These are phyloP conservation scores for Claviceps maximensis DNA, from an alignment of 2,329 filamentous ascomycete species.

Conservation along the genomic window DNA sequence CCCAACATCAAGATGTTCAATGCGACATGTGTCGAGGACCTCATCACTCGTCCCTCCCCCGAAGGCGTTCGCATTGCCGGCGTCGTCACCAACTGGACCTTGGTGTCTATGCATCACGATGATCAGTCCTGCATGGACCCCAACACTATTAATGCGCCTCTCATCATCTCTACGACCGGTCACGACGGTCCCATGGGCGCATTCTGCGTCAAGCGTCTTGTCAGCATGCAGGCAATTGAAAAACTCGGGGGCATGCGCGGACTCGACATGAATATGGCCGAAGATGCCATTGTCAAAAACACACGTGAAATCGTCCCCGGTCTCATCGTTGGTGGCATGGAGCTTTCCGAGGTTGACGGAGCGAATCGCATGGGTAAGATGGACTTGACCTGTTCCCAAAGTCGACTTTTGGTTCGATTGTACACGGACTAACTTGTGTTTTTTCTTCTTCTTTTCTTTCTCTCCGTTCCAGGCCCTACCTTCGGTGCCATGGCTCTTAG, in stretches of 20 bases:
- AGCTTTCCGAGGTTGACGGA: conserved; percentile 79
- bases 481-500: conserved; percentile 82
- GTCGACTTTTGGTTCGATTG: neutral
- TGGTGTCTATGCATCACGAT: conserved; percentile 76
- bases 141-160: conserved; percentile 87
- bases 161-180: conserved; percentile 81
- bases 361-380: conserved; percentile 77
- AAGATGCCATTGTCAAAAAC: conserved; percentile 87
- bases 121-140: conserved; percentile 95
- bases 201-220: conserved; percentile 81
- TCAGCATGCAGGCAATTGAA: conserved; percentile 73
- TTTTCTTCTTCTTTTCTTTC: neutral
- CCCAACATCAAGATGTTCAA: conserved; percentile 96
- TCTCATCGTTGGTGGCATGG: conserved; percentile 89
- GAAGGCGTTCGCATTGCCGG: conserved; percentile 60
- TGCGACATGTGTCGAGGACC: conserved; percentile 79
- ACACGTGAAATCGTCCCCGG: conserved; percentile 81
- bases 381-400: neutral
- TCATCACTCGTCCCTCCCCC: conserved; percentile 62
- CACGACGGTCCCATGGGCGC: conserved; percentile 87
- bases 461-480: conserved; percentile 41
- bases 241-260: conserved; percentile 86
- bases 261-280: conserved; percentile 80
- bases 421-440: neutral
- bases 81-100: conserved; percentile 92